Percentiles rank a stretch among this genome's conserved stretches.
Conservation (phyloP, 805 yeast genomes). For the Kodamaea nitidulidarum region DNA sequence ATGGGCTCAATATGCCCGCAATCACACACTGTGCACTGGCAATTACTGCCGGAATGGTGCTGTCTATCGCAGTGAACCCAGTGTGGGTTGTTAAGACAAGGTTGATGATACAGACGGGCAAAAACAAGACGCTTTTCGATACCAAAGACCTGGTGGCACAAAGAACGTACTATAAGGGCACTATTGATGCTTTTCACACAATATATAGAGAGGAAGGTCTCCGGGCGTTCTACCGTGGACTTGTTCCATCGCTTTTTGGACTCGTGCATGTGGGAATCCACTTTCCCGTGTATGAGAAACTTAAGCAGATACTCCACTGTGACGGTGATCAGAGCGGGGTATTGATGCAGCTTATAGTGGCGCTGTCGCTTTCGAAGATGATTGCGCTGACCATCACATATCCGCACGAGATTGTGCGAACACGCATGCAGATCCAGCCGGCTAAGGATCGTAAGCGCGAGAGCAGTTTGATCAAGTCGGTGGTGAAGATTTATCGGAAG, state of each 20-base stretch:
- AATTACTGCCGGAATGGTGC: constrained; percentile 81
- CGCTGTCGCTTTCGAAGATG: constrained; percentile 82
- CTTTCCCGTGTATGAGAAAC: constrained; percentile 86
- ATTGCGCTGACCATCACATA: constrained; percentile 84
- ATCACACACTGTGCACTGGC: constrained; percentile 56
- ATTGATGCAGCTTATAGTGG: constrained; percentile 38
- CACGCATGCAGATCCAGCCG: constrained; percentile 75
- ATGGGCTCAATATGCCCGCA: constrained; percentile 22
- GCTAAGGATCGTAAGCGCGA: constrained; percentile 14
- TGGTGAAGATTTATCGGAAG: constrained; percentile 43
- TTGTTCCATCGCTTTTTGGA: constrained; percentile 87
- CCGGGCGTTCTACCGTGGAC: constrained; percentile 79
- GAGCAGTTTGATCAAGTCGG: constrained; percentile 25
- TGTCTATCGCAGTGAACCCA: constrained; percentile 85
- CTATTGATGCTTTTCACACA: constrained; percentile 75
- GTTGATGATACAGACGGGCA: constrained; percentile 76
- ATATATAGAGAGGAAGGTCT: constrained; percentile 82
- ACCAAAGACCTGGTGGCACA: constrained; percentile 7
- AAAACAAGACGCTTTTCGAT: constrained; percentile 32
- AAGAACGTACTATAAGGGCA: constrained; percentile 58
- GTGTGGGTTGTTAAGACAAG: constrained; percentile 98
- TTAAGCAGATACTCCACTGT: constrained; percentile 49
- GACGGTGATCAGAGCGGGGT: constrained; percentile 10
- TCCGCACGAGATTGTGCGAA: constrained; percentile 92
- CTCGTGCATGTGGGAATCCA: constrained; percentile 92